Base-by-base conservation (phyloP, 2,329 filamentous ascomycete genomes). In the Tolypocladium endophyticum region DNA sequence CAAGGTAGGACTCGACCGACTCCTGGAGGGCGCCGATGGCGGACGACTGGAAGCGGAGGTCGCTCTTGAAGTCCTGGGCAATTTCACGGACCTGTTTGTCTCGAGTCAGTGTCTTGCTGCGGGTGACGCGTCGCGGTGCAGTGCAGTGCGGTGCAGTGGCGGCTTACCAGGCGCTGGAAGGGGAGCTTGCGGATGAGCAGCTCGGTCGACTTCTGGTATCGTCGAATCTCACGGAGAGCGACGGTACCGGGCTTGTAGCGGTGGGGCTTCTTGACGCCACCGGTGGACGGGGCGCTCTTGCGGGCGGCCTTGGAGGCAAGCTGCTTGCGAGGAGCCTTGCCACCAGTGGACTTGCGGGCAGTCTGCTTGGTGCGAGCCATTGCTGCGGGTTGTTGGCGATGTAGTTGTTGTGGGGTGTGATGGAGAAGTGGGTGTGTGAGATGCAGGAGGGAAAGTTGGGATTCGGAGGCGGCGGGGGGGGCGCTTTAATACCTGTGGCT, bases 11-110 rank as follows among this genome's bases (percentile, higher is more conserved):
- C 83, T 99, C 94, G 67, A 96, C 92, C 59, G 94, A 96, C 84
- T 99, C 94, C 81, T 99, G 93, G 47, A 99, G 87, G 66, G 94
- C 94, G 72, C 91, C 90, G 74, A 99, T 97, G 76, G 94, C 94
- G 55, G 93, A 96, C 30, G 91, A 96, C 83, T 99, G 94, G 90
- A 97, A 99, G 74, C 92, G 90, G 64, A 96, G 88, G 67, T 95
- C 89, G 69, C 89, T 92, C 82, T 95, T 95, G 84, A 96, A 92
- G 79, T 96, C 90, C 77, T 95, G 88, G 45, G 92, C 92, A 64
- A 97, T 96, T 81, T 99, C 92, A 83, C 92, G 90, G 66, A 97
- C 82, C 81, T 84, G 69, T 61, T 54, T 9, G n/a, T 30, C n/a
- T 33, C 16, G 8, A 36, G 56, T 68, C 61, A 66, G 65, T 57